Percentiles rank a stretch among this genome's conserved stretches.
Evolutionary conservation across 768 basidiomycete species (phyloP).

Genomic region (Tylopilus felleus): DNA sequence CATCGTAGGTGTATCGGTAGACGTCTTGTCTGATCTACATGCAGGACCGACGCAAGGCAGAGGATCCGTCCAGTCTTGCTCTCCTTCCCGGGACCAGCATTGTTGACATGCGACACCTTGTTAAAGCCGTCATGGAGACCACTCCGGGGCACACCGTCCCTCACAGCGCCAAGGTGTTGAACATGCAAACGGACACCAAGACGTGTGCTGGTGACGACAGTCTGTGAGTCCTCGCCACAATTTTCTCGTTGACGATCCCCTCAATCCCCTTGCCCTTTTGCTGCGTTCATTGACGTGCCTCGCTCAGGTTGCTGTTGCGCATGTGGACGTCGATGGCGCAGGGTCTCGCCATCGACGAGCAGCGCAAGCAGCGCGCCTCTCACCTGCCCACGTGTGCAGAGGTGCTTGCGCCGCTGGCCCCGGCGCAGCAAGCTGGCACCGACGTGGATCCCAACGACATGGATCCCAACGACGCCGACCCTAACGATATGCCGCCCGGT

Average conservation of each 20-base stretch:
- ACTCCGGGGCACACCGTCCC: conserved; percentile 23
- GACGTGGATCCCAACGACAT: conserved; percentile 14
- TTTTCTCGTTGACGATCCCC: background rate
- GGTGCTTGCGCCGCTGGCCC: conserved; percentile 10
- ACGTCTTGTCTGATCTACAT: background rate
- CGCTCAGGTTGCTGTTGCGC: conserved; percentile 37
- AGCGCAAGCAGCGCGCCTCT: conserved; percentile 25
- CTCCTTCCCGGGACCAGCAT: conserved; percentile 32
- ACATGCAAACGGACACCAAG: conserved; percentile 30
- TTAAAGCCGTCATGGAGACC: conserved; percentile 38
- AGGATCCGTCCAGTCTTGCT: background rate
- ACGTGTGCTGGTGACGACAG: conserved; percentile 55
- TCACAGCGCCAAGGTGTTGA: conserved; percentile 34
- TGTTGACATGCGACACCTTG: conserved; percentile 41
- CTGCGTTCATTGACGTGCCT: background rate
- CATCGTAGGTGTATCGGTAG: background rate
- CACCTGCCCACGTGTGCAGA: conserved; percentile 11
- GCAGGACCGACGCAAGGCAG: too few relatives aligned
- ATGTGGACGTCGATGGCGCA: conserved; percentile 48
- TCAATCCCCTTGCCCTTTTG: too few relatives aligned
- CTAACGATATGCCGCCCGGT: conserved; percentile 10
- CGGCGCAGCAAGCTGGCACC: background rate
- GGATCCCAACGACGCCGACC: conserved; percentile 12
- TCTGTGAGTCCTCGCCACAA: conserved; percentile 32
- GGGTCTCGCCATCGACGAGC: conserved; percentile 45